These are phyloP conservation scores for Suillus fuscotomentosus DNA, from an alignment of 768 basidiomycete species.

Conservation along the genomic window DNA sequence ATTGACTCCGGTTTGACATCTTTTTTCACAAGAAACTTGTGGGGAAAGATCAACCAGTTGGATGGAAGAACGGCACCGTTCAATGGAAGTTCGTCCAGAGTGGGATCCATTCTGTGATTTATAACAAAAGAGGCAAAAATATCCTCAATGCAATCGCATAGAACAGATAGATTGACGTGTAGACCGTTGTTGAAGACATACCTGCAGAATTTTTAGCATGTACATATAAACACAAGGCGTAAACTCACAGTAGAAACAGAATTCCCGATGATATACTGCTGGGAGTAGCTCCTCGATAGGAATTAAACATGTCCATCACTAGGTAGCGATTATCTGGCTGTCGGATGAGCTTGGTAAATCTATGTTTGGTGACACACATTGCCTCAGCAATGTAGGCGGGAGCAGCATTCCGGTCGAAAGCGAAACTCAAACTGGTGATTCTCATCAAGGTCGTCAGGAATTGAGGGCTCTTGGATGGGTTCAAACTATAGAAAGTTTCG, in stretches of 20 bases:
- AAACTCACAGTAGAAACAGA: conserved; percentile 5
- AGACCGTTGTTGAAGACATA: conserved; percentile 40
- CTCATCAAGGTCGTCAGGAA: conserved; percentile 44
- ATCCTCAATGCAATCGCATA: conserved; percentile 53
- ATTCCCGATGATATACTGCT: conserved; percentile 36
- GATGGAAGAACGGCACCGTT: conserved; percentile 53
- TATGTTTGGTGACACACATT: conserved; percentile 11
- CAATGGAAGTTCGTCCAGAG: conserved; percentile 16
- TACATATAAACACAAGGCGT: neutral
- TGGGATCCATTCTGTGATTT: conserved; percentile 23
- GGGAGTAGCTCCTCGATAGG: conserved; percentile 24
- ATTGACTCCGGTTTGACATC: conserved; percentile 5
- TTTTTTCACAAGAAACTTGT: conserved; percentile 15
- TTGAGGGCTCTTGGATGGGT: conserved; percentile 6
- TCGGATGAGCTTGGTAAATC: conserved; percentile 4
- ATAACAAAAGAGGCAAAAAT: conserved; percentile 45
- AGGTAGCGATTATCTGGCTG: conserved; percentile 22
- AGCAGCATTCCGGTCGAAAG: conserved; percentile 36
- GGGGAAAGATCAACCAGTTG: conserved; percentile 42
- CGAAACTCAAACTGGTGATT: conserved; percentile 35
- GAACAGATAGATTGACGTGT: conserved; percentile 41
- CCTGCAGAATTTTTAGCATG: conserved; percentile 26
- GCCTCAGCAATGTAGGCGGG: conserved; percentile 34
- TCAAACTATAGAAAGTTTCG: conserved; percentile 35
- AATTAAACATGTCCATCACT: conserved; percentile 30